Conservation (phyloP, 75 land plant species). For the Selaginella moellendorffii region DNA sequence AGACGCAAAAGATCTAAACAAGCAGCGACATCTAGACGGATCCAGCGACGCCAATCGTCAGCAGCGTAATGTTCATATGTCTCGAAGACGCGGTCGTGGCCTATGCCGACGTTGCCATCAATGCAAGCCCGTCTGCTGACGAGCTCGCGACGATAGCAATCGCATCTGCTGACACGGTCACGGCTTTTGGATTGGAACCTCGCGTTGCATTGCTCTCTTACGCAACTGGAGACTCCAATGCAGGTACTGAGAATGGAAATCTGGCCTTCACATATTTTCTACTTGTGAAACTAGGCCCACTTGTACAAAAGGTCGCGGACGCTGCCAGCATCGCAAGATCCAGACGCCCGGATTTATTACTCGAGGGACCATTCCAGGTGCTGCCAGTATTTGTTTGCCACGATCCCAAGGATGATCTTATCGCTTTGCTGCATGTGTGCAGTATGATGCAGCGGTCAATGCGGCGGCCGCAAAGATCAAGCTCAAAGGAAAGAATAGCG, state of each 20-base stretch:
- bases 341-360: conserved; percentile 21
- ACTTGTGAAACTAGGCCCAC: conserved; percentile 17
- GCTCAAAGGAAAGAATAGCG: conserved; percentile 25
- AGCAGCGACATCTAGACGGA: not conserved
- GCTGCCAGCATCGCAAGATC: conserved; percentile 26
- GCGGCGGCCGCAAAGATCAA: conserved; percentile 22
- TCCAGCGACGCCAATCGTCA: conserved; percentile 17
- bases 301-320: conserved; percentile 30
- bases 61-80: conserved; percentile 36
- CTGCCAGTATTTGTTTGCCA: not conserved
- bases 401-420: not conserved
- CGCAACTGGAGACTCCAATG: conserved; percentile 37
- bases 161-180: conserved; percentile 35
- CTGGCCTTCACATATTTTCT: not conserved
- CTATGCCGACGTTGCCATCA: conserved; percentile 35
- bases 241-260: conserved; percentile 16
- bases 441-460: conserved; percentile 44
- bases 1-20: not conserved
- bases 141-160: conserved; percentile 34
- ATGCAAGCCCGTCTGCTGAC: conserved; percentile 28
- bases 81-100: conserved; percentile 29
- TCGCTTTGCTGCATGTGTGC: not conserved
- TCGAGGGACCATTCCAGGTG: conserved; percentile 37
- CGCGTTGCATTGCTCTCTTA: conserved; percentile 37
- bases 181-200: conserved; percentile 31